Percentiles rank a stretch among this genome's conserved stretches.
Evolutionary conservation across 148 eudicot genomes (phyloP).

Genomic region (Mesembryanthemum crystallinum): DNA sequence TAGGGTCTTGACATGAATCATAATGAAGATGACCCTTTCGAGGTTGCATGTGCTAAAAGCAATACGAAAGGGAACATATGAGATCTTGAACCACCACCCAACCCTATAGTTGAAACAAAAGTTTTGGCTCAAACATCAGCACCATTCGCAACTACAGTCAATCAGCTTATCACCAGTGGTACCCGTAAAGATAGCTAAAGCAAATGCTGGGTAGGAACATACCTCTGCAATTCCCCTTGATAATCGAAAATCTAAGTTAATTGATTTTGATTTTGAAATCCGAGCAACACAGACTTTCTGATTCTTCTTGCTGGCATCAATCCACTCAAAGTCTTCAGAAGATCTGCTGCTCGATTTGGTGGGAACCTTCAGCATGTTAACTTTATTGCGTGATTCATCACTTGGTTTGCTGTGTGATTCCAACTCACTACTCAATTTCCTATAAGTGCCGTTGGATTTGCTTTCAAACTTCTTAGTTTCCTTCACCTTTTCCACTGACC

Average conservation of each 20-base stretch:
- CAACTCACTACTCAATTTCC: slow-evolving; percentile 43
- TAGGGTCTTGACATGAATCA: neutral
- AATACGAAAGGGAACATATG: neutral
- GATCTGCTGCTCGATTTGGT: slow-evolving; percentile 28
- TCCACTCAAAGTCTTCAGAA: slow-evolving; percentile 45
- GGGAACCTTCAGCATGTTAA: slow-evolving; percentile 34
- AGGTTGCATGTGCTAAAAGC: neutral
- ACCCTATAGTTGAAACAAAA: neutral
- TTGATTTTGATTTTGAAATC: slow-evolving; percentile 76
- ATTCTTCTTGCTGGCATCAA: slow-evolving; percentile 54
- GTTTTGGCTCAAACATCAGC: neutral
- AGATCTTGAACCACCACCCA: neutral
- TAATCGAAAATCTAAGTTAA: slow-evolving; percentile 85
- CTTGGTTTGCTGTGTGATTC: slow-evolving; percentile 42
- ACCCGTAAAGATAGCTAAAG: neutral
- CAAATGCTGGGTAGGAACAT: slow-evolving; percentile 20
- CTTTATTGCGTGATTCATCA: slow-evolving; percentile 46
- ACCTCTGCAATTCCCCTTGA: slow-evolving; percentile 97
- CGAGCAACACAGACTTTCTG: slow-evolving; percentile 65
- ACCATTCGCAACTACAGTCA: slow-evolving; percentile 3
- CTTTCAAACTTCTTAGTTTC: slow-evolving; percentile 36
- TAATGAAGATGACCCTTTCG: neutral
- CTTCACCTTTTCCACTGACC: slow-evolving; percentile 37
- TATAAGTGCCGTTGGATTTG: slow-evolving; percentile 38
- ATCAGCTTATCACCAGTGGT: neutral